Evolutionary conservation across 108 stramenopile genomes (phyloP).

Genomic region (Nitzschia palea): DNA sequence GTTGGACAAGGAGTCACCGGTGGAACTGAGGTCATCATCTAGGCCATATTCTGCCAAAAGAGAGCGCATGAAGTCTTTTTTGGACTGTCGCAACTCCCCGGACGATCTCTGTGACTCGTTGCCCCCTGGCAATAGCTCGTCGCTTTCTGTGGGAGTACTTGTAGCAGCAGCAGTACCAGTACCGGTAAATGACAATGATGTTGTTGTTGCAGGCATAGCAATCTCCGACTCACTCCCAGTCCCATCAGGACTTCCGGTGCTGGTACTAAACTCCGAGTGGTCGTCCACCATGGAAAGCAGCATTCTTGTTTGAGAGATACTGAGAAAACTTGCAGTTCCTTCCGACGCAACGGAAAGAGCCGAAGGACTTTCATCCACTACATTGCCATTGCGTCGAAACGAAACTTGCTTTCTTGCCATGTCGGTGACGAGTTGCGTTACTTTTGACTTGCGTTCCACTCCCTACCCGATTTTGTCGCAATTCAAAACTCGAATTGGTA

Average conservation of each 20-base stretch:
- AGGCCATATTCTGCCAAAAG: neutral
- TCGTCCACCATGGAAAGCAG: constrained; percentile 1
- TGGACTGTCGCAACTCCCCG: neutral
- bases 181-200: neutral
- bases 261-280: neutral
- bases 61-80: neutral
- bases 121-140: neutral
- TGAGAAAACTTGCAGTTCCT: neutral
- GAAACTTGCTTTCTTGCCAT: no score
- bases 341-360: no score
- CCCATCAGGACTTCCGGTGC: neutral
- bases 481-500: no score
- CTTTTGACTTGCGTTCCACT: no score
- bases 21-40: neutral
- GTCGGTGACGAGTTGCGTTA: no score
- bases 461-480: no score
- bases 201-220: neutral
- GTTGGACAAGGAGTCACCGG: neutral
- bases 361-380: no score
- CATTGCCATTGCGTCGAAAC: no score
- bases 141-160: neutral
- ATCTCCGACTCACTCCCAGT: neutral
- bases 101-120: neutral
- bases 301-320: neutral
- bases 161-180: neutral